Evolutionary conservation across 129 eudicot species (phyloP), one percentile per base, ranked within the genome.

Genomic region (Rutidosis leptorrhynchoides): DNA sequence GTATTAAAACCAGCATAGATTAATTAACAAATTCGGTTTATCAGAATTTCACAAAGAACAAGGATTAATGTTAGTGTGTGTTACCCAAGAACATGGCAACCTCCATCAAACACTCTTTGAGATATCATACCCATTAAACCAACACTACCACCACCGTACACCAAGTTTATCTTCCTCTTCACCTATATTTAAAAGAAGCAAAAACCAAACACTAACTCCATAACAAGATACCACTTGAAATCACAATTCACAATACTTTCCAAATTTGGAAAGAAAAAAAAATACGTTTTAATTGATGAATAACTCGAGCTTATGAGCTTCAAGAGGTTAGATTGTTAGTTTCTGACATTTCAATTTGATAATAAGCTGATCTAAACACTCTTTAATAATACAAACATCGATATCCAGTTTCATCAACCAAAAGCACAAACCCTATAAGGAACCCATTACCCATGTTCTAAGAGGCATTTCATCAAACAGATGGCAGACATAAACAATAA

Each of bases 81-180:
- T 81, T 82, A 92, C 98, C 98, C 98, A 70, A 92, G 84, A 83
- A 92, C 98, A 83, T 85, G 87, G 77, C 98, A 88, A 10, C 95
- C 90, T 56, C 96, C 98, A 68, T 85, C 95, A 69, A 68, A 80
- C 17, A 83, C 96, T 78, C 81, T 83, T 78, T 82, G 88, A 51
- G 96, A 88, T 29, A 92, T 77, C 74, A 85, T 75, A 30, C 98
- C 98, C 98, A 92, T 92, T 70, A 92, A 69, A 53, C 98, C 98
- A 79, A 92, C 80, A 85, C 98, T 92, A 71, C 98, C 98, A 65
- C 96, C 97, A 58, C 97, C 97, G 80, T 91, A 91, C 14, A 91
- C 97, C 86, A 91, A 83, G 76, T 85, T 71, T 68, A 92, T 88
- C 84, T 88, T 92, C 82, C 96, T 83, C 56, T 74, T 70, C 57